Conservation (phyloP, 2,329 filamentous ascomycete species). For the Annulohypoxylon truncatum region DNA sequence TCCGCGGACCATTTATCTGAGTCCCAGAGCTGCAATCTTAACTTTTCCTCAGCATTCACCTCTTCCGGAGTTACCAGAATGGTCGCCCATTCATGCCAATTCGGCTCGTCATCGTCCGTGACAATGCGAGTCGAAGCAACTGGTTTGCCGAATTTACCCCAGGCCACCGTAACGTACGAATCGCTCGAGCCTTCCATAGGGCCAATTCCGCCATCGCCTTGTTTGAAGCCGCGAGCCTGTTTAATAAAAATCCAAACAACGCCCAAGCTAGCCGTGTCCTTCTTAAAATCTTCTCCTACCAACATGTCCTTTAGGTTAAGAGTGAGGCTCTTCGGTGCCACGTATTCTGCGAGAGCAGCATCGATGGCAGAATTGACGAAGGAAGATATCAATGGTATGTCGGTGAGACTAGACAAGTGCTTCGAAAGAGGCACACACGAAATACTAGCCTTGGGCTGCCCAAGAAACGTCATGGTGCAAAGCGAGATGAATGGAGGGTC, state of each 20-base stretch:
- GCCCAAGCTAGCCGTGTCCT: slow-evolving; percentile 74
- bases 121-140: slow-evolving; percentile 75
- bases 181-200: slow-evolving; percentile 73
- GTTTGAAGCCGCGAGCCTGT: slow-evolving; percentile 75
- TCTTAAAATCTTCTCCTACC: slow-evolving; percentile 82
- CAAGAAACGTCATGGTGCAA: slow-evolving; percentile 78
- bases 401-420: slow-evolving; percentile 78
- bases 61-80: slow-evolving; percentile 78
- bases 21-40: slow-evolving; percentile 80
- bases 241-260: slow-evolving; percentile 75
- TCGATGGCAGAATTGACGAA: slow-evolving; percentile 81
- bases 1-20: slow-evolving; percentile 78
- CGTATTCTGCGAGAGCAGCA: slow-evolving; percentile 79
- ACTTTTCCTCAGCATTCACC: slow-evolving; percentile 75
- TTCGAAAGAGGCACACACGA: slow-evolving; percentile 77
- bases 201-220: slow-evolving; percentile 73
- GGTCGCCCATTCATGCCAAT: slow-evolving; percentile 77
- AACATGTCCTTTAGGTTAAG: slow-evolving; percentile 82
- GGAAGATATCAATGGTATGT: slow-evolving; percentile 77
- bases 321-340: slow-evolving; percentile 79
- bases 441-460: slow-evolving; percentile 77
- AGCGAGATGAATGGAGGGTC: slow-evolving; percentile 83
- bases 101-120: slow-evolving; percentile 72
- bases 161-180: slow-evolving; percentile 77
- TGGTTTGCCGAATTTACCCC: slow-evolving; percentile 81